Base-by-base conservation (phyloP, 805 yeast genomes). In the Wickerhamomyces queroliae region DNA sequence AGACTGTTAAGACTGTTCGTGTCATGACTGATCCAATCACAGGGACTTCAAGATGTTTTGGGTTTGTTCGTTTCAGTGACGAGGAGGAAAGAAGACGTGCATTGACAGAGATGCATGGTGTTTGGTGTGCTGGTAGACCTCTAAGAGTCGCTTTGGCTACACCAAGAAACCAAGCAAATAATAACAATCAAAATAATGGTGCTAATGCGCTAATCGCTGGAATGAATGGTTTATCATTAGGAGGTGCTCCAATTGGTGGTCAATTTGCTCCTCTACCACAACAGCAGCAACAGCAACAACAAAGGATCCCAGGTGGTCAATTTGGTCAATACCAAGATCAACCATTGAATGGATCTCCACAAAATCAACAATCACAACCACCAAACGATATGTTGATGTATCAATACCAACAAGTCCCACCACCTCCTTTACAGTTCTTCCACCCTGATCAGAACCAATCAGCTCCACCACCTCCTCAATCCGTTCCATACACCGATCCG, bases 1-100 rank as follows among this genome's bases (percentile, higher is more conserved):
- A 66, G 37, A 74, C 86, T 8, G 82, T 84, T 29, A 83, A 82
- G 50, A 83, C 93, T 2, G 93, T 84, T 7, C 66, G 93, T 43
- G 91, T 84, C 10, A 84, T 84, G 91, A 83, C 93, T 0, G 91
- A 84, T 55, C 93, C 93, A 3, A 73, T 84, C 6, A 73, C 83
- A 12, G 90, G 90, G 0, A 74, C 81, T 22, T 80, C 88, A 3
- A 67, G 91, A 47, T 82, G 93, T 52, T 83, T 83, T 61, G 93
- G 93, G 0, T 84, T 84, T 61, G 89, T 84, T 21, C 65, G 95
- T 45, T 84, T 84, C 55, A 74, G 83, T 18, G 77, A 76, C 48
- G 88, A 82, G 46, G 71, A 64, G 30, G 91, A 83, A 50, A 70
- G 91, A 50, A 73, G 74, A 40, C 58, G 78, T 27, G 91, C 93